Conservation (phyloP, 2,329 filamentous ascomycete genomes). For the Alternaria brassicicola region DNA sequence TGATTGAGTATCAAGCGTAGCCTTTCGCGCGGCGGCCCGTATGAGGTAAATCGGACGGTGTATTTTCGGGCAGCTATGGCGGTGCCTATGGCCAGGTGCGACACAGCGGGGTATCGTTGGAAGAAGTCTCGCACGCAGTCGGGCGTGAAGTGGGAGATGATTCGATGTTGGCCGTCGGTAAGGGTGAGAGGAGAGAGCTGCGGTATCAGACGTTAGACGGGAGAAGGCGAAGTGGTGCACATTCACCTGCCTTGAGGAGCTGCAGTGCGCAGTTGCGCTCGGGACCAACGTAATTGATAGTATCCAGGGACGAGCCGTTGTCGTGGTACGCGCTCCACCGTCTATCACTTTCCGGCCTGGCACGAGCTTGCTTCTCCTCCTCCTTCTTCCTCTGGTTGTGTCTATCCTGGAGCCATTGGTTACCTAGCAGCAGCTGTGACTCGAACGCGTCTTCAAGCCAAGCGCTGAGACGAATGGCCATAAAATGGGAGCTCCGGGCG, state of each 20-base stretch:
- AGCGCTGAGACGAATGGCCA: slow-evolving; percentile 21
- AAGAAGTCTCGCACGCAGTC: slow-evolving; percentile 17
- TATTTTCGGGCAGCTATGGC: slow-evolving; percentile 31
- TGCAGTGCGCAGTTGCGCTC: slow-evolving; percentile 23
- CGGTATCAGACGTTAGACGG: neutral
- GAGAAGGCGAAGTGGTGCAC: neutral
- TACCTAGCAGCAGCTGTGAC: slow-evolving; percentile 27
- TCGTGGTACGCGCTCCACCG: slow-evolving; percentile 41
- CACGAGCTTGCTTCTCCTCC: slow-evolving; percentile 8
- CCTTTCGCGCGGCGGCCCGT: slow-evolving; percentile 30
- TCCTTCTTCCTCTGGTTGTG: too few relatives aligned
- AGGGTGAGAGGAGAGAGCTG: slow-evolving; percentile 31
- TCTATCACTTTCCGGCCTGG: slow-evolving; percentile 11
- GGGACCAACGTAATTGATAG: slow-evolving; percentile 19
- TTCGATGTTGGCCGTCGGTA: slow-evolving; percentile 35
- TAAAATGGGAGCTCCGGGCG: slow-evolving; percentile 4
- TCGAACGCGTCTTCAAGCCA: slow-evolving; percentile 35
- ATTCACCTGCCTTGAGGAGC: slow-evolving; percentile 31
- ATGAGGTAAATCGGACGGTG: slow-evolving; percentile 33
- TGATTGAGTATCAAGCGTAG: slow-evolving; percentile 31
- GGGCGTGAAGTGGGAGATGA: slow-evolving; percentile 25
- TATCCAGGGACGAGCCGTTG: slow-evolving; percentile 44
- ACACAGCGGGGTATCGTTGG: slow-evolving; percentile 1
- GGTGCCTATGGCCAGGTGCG: slow-evolving; percentile 2
- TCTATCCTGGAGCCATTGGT: slow-evolving; percentile 31